Percentiles rank a stretch among this genome's conserved stretches.
phyloP scores from a whole-genome alignment of 1,139 yeast genomes.

The Candida sp. region DNA sequence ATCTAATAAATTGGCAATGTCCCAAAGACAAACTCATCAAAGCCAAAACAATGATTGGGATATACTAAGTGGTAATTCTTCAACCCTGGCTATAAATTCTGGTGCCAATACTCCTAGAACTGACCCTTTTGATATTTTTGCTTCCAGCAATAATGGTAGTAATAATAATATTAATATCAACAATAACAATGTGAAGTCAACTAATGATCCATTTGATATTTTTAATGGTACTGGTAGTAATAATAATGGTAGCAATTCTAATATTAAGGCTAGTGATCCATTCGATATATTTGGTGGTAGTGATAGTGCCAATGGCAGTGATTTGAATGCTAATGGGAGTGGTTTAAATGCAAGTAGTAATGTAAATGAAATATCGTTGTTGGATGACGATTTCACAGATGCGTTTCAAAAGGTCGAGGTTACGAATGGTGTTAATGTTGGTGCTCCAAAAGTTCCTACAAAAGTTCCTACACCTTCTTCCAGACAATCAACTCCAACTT shows the following conservation, averaged over 20 bases:
- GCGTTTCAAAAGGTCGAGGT: conserved; percentile 16
- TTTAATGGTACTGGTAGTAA: conserved; percentile 6
- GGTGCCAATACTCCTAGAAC: background rate
- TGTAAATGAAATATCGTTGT: conserved; percentile 13
- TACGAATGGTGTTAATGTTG: too few species aligned
- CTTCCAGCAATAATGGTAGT: conserved; percentile 1
- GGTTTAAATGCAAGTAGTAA: background rate
- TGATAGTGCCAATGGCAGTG: too few species aligned
- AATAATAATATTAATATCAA: conserved; percentile 3
- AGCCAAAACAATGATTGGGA: background rate
- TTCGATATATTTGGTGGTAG: background rate
- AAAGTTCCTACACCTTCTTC: conserved; percentile 1
- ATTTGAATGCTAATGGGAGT: too few species aligned
- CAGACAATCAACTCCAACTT: background rate
- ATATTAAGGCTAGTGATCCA: background rate
- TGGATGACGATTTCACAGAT: conserved; percentile 46
- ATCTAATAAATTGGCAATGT: conserved; percentile 14
- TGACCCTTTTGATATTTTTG: conserved; percentile 9
- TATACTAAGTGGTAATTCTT: background rate
- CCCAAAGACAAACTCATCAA: conserved; percentile 15
- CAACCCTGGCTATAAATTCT: background rate
- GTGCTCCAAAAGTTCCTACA: too few species aligned
- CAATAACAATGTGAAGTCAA: background rate
- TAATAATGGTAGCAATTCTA: background rate
- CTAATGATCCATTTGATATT: conserved; percentile 17